A percentile compares a stretch with the other conserved stretches of the same genome.
These are phyloP conservation scores for Eucalyptus cloeziana DNA, from an alignment of 345 rosid species.

Conservation along the genomic window DNA sequence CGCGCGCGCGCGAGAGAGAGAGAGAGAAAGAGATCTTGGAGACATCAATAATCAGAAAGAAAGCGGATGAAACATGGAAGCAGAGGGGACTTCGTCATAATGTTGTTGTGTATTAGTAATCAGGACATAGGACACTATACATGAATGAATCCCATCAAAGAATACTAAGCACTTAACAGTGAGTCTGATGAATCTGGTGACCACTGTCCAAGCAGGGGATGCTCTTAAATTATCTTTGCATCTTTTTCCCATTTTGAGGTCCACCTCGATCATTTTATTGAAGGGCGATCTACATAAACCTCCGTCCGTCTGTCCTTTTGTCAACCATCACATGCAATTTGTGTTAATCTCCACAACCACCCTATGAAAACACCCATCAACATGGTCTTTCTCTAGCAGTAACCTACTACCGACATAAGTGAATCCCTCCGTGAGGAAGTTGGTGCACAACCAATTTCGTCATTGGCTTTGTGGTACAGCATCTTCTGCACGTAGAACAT, in stretches of 20 bases:
- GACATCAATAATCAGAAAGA: neutral
- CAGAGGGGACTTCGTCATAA: neutral
- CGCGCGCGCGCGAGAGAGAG: neutral
- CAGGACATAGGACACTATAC: neutral
- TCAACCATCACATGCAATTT: neutral
- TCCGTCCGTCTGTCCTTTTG: neutral
- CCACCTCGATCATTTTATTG: neutral
- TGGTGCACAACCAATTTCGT: conserved; percentile 17
- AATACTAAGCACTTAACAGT: neutral
- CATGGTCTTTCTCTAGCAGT: conserved; percentile 18
- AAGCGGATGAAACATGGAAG: neutral
- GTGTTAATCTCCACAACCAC: neutral
- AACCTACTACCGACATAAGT: conserved; percentile 32
- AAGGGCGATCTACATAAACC: neutral
- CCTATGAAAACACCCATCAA: neutral
- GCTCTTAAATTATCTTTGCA: neutral
- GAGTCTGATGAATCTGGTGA: neutral
- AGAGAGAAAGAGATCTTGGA: neutral
- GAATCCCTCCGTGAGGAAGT: conserved; percentile 19
- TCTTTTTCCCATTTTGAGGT: neutral
- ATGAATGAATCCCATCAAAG: neutral
- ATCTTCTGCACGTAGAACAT: conserved; percentile 75
- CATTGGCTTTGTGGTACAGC: conserved; percentile 27
- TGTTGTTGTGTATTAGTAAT: neutral
- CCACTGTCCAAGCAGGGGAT: neutral